Conservation (phyloP, 2,329 filamentous ascomycete species). For the Ambrosiella cleistominuta region DNA sequence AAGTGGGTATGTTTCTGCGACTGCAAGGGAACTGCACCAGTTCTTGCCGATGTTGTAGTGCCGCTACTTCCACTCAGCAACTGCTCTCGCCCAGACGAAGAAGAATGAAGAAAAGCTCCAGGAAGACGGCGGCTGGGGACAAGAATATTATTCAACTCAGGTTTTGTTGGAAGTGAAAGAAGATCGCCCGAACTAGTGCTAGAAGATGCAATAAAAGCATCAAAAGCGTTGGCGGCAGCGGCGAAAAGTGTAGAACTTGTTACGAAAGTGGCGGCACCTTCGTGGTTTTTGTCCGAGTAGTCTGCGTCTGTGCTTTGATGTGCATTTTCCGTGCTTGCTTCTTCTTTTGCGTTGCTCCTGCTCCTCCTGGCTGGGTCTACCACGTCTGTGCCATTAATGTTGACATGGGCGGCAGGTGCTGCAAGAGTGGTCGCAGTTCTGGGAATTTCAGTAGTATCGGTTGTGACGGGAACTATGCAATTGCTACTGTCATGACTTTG, state of each 20-base stretch:
- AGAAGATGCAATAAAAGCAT: neutral
- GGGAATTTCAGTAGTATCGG: neutral
- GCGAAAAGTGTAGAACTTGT: neutral
- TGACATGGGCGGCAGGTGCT: neutral
- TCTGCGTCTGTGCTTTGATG: neutral
- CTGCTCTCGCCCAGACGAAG: neutral
- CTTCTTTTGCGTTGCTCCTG: neutral
- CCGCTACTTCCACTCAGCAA: neutral
- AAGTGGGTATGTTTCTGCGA: neutral
- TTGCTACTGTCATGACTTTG: no score
- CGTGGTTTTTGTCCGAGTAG: neutral
- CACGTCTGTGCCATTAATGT: slow-evolving; percentile 2
- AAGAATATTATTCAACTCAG: neutral
- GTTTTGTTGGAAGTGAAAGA: neutral
- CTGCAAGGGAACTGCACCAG: neutral
- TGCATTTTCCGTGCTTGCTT: neutral
- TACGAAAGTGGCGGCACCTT: neutral
- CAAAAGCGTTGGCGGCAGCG: neutral
- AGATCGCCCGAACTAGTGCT: neutral
- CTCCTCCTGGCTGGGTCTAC: slow-evolving; percentile 1
- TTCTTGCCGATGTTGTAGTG: neutral
- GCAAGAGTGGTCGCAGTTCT: neutral
- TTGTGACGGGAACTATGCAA: no score
- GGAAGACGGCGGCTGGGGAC: neutral
- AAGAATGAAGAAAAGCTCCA: neutral